These are phyloP conservation scores for Metschnikowia lochheadii DNA, from an alignment of 805 yeast species.

Conservation along the genomic window DNA sequence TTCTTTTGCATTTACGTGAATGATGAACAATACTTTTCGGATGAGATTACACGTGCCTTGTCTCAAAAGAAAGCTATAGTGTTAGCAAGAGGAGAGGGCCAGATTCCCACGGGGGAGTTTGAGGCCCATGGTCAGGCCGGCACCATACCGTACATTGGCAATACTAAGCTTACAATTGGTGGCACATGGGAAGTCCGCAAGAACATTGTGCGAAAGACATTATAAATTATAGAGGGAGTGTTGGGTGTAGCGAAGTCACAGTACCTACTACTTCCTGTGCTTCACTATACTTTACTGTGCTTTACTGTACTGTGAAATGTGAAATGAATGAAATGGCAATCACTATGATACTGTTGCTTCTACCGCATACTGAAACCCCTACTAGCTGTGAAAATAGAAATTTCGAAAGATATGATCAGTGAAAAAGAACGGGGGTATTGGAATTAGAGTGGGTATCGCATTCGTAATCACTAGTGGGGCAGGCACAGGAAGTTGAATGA, in stretches of 20 bases:
- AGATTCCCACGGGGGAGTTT: constrained; percentile 58
- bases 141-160: constrained; percentile 19
- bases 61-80: constrained; percentile 30
- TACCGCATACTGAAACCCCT: no score
- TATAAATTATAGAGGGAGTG: neutral
- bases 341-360: no score
- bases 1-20: constrained; percentile 59
- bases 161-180: constrained; percentile 42
- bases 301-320: no score
- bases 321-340: no score
- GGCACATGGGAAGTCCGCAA: constrained; percentile 54
- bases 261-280: no score
- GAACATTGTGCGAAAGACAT: constrained; percentile 14
- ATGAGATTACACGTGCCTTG: constrained; percentile 4
- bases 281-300: no score
- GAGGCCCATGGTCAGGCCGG: constrained; percentile 8
- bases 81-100: constrained; percentile 60
- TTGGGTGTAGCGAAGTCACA: neutral
- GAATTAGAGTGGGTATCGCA: no score
- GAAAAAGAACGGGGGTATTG: no score
- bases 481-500: no score
- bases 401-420: no score
- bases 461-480: no score
- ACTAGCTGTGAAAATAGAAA: no score
- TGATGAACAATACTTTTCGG: constrained; percentile 15